Evolutionary conservation across 179 eudicot genomes (phyloP).

Genomic region (Corrigiola litoralis): DNA sequence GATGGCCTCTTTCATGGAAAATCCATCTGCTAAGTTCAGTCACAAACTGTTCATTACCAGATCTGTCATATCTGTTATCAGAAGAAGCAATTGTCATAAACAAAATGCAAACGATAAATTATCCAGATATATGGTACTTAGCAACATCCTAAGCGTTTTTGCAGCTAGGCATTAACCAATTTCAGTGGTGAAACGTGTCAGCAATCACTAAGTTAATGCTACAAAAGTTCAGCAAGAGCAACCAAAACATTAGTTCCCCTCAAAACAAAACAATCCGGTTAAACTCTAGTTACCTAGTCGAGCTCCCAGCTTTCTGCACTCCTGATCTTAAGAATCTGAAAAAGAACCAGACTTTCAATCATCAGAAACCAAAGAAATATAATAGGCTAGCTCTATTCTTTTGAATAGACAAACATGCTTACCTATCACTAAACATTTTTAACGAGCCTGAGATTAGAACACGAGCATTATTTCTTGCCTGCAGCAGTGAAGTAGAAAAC

Average conservation of each 20-base stretch:
- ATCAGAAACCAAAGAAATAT: background rate
- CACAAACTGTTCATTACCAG: constrained; percentile 85
- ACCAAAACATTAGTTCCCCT: background rate
- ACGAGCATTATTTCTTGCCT: constrained; percentile 98
- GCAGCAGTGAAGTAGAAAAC: constrained; percentile 4
- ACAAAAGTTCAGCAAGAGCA: background rate
- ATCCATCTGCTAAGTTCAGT: constrained; percentile 97
- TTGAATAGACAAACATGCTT: background rate
- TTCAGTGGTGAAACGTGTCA: background rate
- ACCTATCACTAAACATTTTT: constrained; percentile 77
- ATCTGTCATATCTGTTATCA: constrained; percentile 62
- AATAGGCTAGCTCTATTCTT: background rate
- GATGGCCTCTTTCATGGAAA: constrained; percentile 97
- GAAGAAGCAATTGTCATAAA: background rate
- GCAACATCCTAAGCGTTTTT: background rate
- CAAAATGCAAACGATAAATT: background rate
- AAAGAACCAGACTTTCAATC: background rate
- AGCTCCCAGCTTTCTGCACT: constrained; percentile 80
- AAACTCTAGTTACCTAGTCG: constrained; percentile 45
- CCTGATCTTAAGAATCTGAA: constrained; percentile 71
- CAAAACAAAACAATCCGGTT: background rate
- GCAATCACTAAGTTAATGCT: background rate
- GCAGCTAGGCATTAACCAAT: background rate
- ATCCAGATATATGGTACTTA: background rate
- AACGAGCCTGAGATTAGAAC: constrained; percentile 79